Evolutionary conservation across 2,329 filamentous ascomycete species (phyloP).

Genomic region (Aspergillus sp.): DNA sequence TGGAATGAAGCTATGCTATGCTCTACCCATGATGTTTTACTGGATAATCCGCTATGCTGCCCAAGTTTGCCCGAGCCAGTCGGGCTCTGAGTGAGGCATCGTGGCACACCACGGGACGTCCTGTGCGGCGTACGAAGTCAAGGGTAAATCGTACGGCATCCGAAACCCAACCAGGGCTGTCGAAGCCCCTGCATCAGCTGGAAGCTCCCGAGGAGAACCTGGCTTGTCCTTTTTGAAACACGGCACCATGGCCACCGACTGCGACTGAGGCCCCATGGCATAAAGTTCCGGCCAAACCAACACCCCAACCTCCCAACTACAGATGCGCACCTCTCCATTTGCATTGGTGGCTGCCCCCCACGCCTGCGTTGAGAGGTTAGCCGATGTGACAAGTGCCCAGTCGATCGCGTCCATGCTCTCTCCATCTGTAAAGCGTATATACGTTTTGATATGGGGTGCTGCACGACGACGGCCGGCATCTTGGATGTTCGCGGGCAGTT

Average conservation of each 20-base stretch:
- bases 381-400: constrained; percentile 86
- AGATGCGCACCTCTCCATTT: constrained; percentile 65
- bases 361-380: constrained; percentile 86
- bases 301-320: constrained; percentile 82
- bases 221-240: constrained; percentile 65
- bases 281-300: constrained; percentile 72
- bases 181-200: constrained; percentile 10
- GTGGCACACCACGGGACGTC: constrained; percentile 80
- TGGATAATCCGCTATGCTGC: constrained; percentile 4
- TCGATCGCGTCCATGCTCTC: constrained; percentile 56
- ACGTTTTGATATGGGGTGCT: constrained; percentile 88
- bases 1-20: constrained; percentile 5
- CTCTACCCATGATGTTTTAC: neutral
- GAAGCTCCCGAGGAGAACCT: neutral
- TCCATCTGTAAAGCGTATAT: constrained; percentile 61
- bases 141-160: constrained; percentile 79
- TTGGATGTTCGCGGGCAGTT: constrained; percentile 7
- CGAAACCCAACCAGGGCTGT: constrained; percentile 62
- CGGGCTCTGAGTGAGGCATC: constrained; percentile 54
- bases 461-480: constrained; percentile 66
- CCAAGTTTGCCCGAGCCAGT: constrained; percentile 56
- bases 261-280: constrained; percentile 1
- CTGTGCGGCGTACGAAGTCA: constrained; percentile 61
- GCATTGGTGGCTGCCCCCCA: constrained; percentile 69
- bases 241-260: constrained; percentile 61